Evolutionary conservation across 192 early-diverging fungal genomes (phyloP), one percentile per base, ranked within the genome.

Genomic region (Tieghemiomyces parasiticus): DNA sequence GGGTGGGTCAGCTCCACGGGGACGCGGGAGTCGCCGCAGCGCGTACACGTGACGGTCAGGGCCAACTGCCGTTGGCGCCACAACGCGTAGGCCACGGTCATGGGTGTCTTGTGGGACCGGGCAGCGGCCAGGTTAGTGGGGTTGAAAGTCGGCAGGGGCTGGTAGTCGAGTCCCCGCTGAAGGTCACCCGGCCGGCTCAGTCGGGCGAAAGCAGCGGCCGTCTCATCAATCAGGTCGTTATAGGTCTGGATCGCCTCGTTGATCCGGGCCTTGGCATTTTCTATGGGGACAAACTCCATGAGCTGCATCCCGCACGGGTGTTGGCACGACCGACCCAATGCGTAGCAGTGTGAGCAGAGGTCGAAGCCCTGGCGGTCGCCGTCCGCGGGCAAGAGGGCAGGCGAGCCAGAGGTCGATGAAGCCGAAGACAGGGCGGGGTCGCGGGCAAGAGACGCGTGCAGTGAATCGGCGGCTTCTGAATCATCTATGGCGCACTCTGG

Each of bases 311-410:
- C 32, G 19, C 20, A 2, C 0, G 30, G 32, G 54, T 56, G 54
- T 20, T 16, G 2, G 33, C 54, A 56, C 31, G 54, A 35, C 29
- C 54, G 54, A 33, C 54, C 54, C 32, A 34, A 24, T 13, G 54
- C 28, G 54, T 56, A 56, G 31, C 54, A 56, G 4, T 34, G 1
- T 14, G 29, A 14, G 54, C 54, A 56, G 19, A 56, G 54, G 31
- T 56, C 54, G 32, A 33, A 56, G 3, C 28, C 50, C 6, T 52
- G 4, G 20, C 10, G 29, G 16, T 56, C 54, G 26, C 1, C 14
- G 2, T 52, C 50, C 20, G 22, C n/a, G 50, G 26, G 50, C 16
- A 44, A 12, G 8, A 19, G 38, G n/a, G n/a, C n/a, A n/a, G n/a
- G n/a, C n/a, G n/a, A n/a, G n/a, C n/a, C n/a, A n/a, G n/a, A n/a